Base-by-base conservation (phyloP, 2,329 filamentous ascomycete species). In the Ceratocystis cubensis region DNA sequence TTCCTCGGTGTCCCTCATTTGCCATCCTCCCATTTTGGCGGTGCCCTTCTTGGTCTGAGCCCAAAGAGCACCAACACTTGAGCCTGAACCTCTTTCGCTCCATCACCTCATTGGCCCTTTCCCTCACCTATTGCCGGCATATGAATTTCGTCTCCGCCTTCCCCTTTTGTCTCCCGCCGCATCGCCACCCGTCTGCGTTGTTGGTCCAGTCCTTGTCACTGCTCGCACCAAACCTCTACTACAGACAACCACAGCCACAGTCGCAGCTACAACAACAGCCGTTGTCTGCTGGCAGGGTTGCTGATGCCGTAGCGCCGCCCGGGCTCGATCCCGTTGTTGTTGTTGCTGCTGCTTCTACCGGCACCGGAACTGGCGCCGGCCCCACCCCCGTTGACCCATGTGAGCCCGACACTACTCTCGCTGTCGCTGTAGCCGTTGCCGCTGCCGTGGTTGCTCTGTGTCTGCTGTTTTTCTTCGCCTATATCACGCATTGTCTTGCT, bases 401-500 rank as follows among this genome's bases (percentile, higher is more conserved):
- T 57, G 53, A 57, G 53, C 53, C 30, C 17, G 25, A 57, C 25
- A 57, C 53, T 15, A 17, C 53, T 33, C 15, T 57, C 22, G 53
- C 28, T 28, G 53, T 57, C 65, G 20, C 61, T 50, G 20, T 48
- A 62, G 22, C 61, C 46, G 50, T 61, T 56, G 33, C 61, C 57
- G 44, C 37, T 50, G 15, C 48, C 25, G 20, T 57, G 30, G 1
- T 62, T 59, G n/a, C 25, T n/a, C 28, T 57, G 22, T 28, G 25
- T 5, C 53, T 57, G 10, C 3, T 57, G 53, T 28, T 57, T 6
- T 22, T 57, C 5, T 57, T 57, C 17, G 53, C 7, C 13, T 13
- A 17, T 2, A 15, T 57, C 53, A 30, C 22, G 10, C 37, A 7
- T 17, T 22, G 53, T 22, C 53, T 57, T 25, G 56, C 8, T 17